These are phyloP conservation scores for Naganishia antarctica DNA, from an alignment of 768 basidiomycete genomes.

Conservation along the genomic window DNA sequence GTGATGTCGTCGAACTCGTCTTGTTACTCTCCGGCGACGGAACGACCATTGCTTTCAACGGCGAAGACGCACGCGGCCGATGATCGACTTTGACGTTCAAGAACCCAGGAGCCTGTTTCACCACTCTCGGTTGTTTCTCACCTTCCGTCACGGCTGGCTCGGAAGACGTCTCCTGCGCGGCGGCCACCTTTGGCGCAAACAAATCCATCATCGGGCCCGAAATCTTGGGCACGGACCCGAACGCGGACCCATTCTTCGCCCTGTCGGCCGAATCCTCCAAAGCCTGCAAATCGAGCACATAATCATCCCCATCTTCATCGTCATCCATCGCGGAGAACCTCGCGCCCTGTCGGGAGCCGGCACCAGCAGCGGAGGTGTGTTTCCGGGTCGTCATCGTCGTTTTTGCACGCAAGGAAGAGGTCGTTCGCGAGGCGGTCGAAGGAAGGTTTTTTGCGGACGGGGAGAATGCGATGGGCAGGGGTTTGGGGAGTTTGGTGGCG, in stretches of 20 bases:
- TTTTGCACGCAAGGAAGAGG: constrained; percentile 9
- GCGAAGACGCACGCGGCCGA: constrained; percentile 8
- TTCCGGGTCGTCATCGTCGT: constrained; percentile 15
- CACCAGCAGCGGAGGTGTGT: constrained; percentile 6
- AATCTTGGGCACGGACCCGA: constrained; percentile 10
- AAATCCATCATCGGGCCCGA: constrained; percentile 9
- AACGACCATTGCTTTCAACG: constrained; percentile 14
- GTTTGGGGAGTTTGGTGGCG: constrained; percentile 2
- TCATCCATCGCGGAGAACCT: constrained; percentile 4
- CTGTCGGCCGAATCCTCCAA: constrained; percentile 1
- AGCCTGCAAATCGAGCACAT: neutral
- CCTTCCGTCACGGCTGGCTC: neutral
- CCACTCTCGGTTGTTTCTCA: neutral
- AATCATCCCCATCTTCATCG: constrained; percentile 2
- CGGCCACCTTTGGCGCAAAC: constrained; percentile 6
- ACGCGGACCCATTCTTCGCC: neutral
- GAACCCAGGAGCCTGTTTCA: constrained; percentile 5
- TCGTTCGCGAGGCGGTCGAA: neutral
- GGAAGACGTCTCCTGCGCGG: neutral
- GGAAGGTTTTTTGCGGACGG: constrained; percentile 16
- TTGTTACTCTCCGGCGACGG: constrained; percentile 14
- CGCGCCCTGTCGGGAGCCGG: neutral
- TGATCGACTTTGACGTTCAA: constrained; percentile 15
- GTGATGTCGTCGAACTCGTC: neutral
- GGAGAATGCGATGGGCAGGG: constrained; percentile 12